Evolutionary conservation across 768 basidiomycete species (phyloP).

Genomic region (Phylloporus scabripes): DNA sequence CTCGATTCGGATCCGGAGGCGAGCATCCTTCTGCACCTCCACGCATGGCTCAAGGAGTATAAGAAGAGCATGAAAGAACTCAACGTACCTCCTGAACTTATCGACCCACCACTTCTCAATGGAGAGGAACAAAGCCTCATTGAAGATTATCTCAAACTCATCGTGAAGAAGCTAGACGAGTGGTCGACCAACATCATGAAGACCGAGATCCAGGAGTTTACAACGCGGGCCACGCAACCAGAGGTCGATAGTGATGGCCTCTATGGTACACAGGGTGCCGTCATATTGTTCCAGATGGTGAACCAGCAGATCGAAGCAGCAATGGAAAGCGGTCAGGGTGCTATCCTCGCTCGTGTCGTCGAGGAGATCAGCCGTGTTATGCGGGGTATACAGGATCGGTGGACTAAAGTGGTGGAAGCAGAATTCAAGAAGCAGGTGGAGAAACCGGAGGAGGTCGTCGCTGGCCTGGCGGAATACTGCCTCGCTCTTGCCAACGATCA

Average conservation of each 20-base stretch:
- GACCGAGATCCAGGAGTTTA: conserved; percentile 82
- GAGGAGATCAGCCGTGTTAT: conserved; percentile 86
- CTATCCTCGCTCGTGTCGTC: conserved; percentile 86
- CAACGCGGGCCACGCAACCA: conserved; percentile 74
- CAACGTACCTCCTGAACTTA: conserved; percentile 68
- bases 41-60: conserved; percentile 96
- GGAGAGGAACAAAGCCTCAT: conserved; percentile 92
- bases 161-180: conserved; percentile 93
- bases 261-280: conserved; percentile 87
- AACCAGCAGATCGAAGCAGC: conserved; percentile 95
- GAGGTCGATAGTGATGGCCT: conserved; percentile 85
- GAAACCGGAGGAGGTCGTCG: conserved; percentile 81
- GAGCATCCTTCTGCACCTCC: conserved; percentile 77
- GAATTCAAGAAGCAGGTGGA: conserved; percentile 87
- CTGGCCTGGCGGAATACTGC: conserved; percentile 91
- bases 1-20: conserved; percentile 78
- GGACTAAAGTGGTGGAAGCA: conserved; percentile 74
- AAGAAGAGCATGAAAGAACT: conserved; percentile 93
- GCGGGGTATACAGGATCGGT: conserved; percentile 81
- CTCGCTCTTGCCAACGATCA: conserved; percentile 98
- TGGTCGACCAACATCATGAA: conserved; percentile 95
- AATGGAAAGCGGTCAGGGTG: conserved; percentile 92
- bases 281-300: conserved; percentile 97
- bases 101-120: conserved; percentile 88
- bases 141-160: conserved; percentile 91